Evolutionary conservation across 176 grass and related monocot species (phyloP).

Genomic region (Hordeum marinum): DNA sequence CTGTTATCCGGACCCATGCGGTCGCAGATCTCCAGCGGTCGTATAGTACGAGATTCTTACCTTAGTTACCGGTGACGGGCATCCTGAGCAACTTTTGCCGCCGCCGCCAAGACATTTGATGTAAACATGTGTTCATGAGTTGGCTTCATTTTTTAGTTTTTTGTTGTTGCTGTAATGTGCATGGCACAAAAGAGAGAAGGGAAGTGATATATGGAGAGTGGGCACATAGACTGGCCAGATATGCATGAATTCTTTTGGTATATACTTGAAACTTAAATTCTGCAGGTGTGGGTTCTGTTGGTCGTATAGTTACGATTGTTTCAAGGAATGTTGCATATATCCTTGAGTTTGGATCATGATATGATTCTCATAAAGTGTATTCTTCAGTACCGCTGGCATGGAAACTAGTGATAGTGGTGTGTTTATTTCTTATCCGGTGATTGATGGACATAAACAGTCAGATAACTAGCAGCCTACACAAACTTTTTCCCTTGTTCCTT

Average conservation of each 20-base stretch:
- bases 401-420: neutral
- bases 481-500: neutral
- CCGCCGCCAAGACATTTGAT: neutral
- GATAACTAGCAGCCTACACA: neutral
- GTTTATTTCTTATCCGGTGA: neutral
- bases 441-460: neutral
- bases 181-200: neutral
- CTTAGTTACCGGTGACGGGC: neutral
- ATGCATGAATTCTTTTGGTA: neutral
- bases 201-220: neutral
- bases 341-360: neutral
- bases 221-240: neutral
- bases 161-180: neutral
- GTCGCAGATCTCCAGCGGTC: neutral
- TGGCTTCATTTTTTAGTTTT: neutral
- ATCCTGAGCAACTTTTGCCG: neutral
- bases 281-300: neutral
- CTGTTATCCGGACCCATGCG: neutral
- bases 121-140: neutral
- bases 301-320: neutral
- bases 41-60: conserved; percentile 14
- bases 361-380: neutral
- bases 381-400: neutral
- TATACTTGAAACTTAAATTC: neutral
- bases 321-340: neutral